Evolutionary conservation across 257 asterid genomes (phyloP).

Genomic region (Handroanthus guayacan): DNA sequence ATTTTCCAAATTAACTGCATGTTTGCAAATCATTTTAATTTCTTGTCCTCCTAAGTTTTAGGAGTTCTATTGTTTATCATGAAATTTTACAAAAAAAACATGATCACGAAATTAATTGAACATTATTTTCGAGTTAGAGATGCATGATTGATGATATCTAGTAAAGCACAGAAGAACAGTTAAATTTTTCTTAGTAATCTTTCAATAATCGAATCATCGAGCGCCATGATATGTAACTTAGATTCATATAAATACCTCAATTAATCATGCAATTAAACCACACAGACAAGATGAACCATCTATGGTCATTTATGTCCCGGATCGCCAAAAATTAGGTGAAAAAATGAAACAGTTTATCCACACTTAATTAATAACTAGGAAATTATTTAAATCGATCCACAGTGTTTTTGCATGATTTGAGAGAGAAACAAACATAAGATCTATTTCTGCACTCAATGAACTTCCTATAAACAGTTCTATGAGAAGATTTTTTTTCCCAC

Average conservation of each 20-base stretch:
- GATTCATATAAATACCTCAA: conserved; percentile 11
- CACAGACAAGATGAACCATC: conserved; percentile 35
- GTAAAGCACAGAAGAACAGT: neutral
- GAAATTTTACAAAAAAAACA: conserved; percentile 1
- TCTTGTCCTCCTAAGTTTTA: neutral
- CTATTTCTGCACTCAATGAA: neutral
- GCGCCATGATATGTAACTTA: neutral
- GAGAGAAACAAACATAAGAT: conserved; percentile 48
- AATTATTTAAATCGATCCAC: conserved; percentile 40
- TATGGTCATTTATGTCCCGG: conserved; percentile 47
- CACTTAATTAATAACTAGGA: conserved; percentile 12
- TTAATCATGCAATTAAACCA: conserved; percentile 27
- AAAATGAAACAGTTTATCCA: conserved; percentile 35
- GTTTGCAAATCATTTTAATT: too few relatives aligned
- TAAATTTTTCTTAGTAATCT: neutral
- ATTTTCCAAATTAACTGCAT: too few relatives aligned
- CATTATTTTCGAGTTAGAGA: neutral
- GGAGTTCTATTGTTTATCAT: neutral
- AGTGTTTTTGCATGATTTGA: conserved; percentile 49
- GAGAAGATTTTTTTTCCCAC: neutral
- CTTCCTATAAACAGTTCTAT: conserved; percentile 7
- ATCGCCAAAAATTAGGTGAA: conserved; percentile 46
- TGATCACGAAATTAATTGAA: neutral
- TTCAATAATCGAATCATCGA: neutral
- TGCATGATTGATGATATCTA: neutral